phyloP scores from a whole-genome alignment of 345 rosid species.

The Rhizophora mangle region DNA sequence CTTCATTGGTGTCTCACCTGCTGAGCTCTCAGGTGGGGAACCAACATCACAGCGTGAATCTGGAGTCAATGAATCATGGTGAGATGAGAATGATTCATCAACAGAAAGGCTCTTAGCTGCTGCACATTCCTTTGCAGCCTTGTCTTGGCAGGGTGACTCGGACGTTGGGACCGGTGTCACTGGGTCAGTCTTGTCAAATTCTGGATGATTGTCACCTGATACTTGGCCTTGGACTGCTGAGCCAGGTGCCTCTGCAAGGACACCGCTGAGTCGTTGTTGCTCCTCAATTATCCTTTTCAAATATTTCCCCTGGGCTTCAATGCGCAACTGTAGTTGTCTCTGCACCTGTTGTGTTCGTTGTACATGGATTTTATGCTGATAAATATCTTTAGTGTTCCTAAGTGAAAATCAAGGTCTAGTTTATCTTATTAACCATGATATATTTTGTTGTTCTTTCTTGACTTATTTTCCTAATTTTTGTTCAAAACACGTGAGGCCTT shows the following conservation, averaged over 20 bases:
- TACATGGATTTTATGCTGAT: not conserved
- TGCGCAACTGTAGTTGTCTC: slow-evolving; percentile 93
- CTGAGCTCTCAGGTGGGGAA: slow-evolving; percentile 57
- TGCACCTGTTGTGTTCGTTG: slow-evolving; percentile 62
- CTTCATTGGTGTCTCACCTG: slow-evolving; percentile 60
- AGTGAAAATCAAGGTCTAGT: too few species aligned
- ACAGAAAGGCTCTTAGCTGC: slow-evolving; percentile 66
- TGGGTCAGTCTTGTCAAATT: slow-evolving; percentile 75
- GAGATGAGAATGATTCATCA: slow-evolving; percentile 83
- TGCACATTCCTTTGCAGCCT: slow-evolving; percentile 55
- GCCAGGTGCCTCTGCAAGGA: slow-evolving; percentile 52
- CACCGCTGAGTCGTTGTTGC: slow-evolving; percentile 84
- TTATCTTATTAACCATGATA: not conserved
- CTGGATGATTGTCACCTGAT: slow-evolving; percentile 46
- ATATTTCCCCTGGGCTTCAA: slow-evolving; percentile 97
- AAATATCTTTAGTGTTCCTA: too few species aligned
- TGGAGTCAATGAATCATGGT: slow-evolving; percentile 79
- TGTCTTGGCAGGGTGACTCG: slow-evolving; percentile 69
- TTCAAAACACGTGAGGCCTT: not conserved
- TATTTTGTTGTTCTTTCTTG: not conserved
- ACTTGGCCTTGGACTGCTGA: slow-evolving; percentile 37
- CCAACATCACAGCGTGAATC: slow-evolving; percentile 68
- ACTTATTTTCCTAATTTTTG: too few species aligned
- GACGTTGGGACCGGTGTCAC: slow-evolving; percentile 87
- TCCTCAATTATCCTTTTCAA: slow-evolving; percentile 98